phyloP scores from a whole-genome alignment of 208 protist species.

The Crithidia thermophila region DNA sequence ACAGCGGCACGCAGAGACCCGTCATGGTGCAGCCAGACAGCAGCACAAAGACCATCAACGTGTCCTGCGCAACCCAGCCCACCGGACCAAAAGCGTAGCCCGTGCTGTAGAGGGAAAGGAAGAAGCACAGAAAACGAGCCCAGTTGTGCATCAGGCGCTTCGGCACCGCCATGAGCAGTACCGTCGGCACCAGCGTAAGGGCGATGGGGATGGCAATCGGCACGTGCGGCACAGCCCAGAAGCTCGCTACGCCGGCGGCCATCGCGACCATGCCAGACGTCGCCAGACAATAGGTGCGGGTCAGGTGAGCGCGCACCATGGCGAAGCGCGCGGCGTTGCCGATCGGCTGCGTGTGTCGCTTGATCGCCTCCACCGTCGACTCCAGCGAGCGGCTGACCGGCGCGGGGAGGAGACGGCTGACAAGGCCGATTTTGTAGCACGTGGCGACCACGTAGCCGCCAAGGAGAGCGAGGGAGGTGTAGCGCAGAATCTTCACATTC shows the following conservation, averaged over 20 bases:
- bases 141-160: conserved; percentile 37
- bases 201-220: conserved; percentile 60
- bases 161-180: conserved; percentile 56
- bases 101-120: conserved; percentile 40
- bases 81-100: conserved; percentile 81
- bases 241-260: conserved; percentile 45
- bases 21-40: conserved; percentile 69
- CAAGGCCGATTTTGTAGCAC: conserved; percentile 60
- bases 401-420: conserved; percentile 40
- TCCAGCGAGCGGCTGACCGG: conserved; percentile 35
- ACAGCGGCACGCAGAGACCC: conserved; percentile 71
- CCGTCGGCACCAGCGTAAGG: conserved; percentile 42
- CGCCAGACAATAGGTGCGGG: conserved; percentile 50
- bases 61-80: conserved; percentile 77
- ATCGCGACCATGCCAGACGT: conserved; percentile 54
- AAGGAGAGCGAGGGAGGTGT: conserved; percentile 50
- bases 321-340: conserved; percentile 53
- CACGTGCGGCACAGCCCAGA: conserved; percentile 49
- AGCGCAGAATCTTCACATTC: conserved; percentile 35
- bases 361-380: conserved; percentile 51
- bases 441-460: conserved; percentile 62
- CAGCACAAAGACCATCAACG: conserved; percentile 49
- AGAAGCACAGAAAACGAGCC: conserved; percentile 48
- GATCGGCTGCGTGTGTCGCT: conserved; percentile 59
- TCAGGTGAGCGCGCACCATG: conserved; percentile 53